A percentile compares a stretch with the other conserved stretches of the same genome.
phyloP scores from a whole-genome alignment of 768 basidiomycete genomes.

The Mycena indigotica region DNA sequence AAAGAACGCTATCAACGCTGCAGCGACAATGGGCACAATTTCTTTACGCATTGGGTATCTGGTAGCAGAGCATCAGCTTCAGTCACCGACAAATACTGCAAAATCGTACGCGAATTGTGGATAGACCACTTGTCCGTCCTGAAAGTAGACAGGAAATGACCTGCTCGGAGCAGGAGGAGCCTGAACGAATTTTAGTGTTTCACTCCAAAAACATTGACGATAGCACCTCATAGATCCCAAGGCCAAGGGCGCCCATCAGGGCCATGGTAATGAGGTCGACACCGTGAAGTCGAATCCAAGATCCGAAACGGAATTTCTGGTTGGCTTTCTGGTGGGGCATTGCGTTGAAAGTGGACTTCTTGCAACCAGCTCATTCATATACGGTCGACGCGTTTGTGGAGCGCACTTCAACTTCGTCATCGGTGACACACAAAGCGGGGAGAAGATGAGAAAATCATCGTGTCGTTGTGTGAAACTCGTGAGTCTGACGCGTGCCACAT shows the following conservation, averaged over 20 bases:
- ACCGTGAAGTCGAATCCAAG: slow-evolving; percentile 51
- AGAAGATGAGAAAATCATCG: neutral
- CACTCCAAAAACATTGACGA: neutral
- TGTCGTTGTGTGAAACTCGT: neutral
- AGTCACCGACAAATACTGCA: no score
- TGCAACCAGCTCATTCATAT: no score
- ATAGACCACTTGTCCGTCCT: slow-evolving; percentile 51
- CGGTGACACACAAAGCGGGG: neutral
- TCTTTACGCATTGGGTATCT: slow-evolving; percentile 50
- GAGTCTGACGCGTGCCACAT: neutral
- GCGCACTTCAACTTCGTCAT: neutral
- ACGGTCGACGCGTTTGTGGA: no score
- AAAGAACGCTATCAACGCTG: slow-evolving; percentile 56
- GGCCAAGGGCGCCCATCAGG: slow-evolving; percentile 53
- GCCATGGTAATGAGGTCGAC: slow-evolving; percentile 59
- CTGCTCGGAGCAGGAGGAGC: slow-evolving; percentile 43
- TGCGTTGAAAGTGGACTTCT: neutral
- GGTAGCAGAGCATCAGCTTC: neutral
- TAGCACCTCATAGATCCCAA: slow-evolving; percentile 57
- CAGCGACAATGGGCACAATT: slow-evolving; percentile 55
- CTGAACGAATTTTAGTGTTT: slow-evolving; percentile 1
- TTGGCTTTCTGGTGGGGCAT: neutral
- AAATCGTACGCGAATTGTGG: slow-evolving; percentile 43
- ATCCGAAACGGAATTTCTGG: slow-evolving; percentile 33
- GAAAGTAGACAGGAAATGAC: slow-evolving; percentile 47